phyloP scores from a whole-genome alignment of 2,329 filamentous ascomycete genomes.

The Fusarium sp. region DNA sequence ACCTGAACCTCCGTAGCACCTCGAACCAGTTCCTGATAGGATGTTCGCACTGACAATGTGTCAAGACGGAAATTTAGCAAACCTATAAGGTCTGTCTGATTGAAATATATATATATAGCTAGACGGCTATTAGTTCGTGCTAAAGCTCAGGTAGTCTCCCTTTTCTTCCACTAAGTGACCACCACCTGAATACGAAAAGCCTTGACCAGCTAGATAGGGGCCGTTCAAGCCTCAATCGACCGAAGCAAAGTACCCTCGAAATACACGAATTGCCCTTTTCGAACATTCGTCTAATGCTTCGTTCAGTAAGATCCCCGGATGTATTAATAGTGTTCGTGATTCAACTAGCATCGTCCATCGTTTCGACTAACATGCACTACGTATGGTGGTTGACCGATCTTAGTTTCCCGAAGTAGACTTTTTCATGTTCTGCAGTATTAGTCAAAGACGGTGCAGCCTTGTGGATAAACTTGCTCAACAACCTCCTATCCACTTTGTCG shows the following conservation, averaged over 20 bases:
- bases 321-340: no score
- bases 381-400: no score
- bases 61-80: neutral
- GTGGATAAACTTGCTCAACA: neutral
- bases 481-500: conserved; percentile 12
- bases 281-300: no score
- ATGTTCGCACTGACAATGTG: neutral
- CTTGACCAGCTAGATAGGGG: neutral
- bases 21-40: neutral
- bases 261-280: no score
- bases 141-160: no score
- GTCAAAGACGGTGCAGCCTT: neutral
- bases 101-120: neutral
- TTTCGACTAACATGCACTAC: no score
- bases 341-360: no score
- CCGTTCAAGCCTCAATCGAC: neutral
- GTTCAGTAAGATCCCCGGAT: no score
- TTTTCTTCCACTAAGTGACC: neutral
- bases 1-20: neutral
- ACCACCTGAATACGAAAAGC: neutral
- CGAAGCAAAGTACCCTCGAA: no score
- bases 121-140: neutral
- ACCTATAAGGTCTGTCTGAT: neutral
- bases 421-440: neutral
- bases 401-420: no score